phyloP scores from a whole-genome alignment of 2,329 filamentous ascomycete species.

The Talaromyces sp. region DNA sequence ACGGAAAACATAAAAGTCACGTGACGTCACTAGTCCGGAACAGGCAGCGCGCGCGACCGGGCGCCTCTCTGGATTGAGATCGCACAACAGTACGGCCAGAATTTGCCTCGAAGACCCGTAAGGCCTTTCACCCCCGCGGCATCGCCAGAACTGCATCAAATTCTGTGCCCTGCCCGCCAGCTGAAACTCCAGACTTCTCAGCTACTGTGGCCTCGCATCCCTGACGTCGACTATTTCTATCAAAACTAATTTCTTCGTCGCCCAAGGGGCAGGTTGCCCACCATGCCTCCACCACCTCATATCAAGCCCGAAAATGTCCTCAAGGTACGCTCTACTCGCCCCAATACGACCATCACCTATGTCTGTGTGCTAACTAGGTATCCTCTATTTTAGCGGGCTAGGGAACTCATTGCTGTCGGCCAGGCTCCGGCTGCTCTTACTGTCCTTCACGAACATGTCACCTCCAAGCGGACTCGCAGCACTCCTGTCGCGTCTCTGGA shows the following conservation, averaged over 20 bases:
- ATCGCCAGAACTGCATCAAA: constrained; percentile 6
- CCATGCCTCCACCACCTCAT: constrained; percentile 90
- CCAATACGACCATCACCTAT: neutral
- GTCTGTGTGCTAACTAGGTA: neutral
- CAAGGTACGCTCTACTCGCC: constrained; percentile 51
- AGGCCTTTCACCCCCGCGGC: constrained; percentile 10
- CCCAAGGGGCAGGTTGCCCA: constrained; percentile 37
- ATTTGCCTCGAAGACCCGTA: constrained; percentile 11
- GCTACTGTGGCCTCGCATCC: neutral
- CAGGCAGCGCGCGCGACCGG: neutral
- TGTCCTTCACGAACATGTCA: constrained; percentile 98
- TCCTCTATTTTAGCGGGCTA: constrained; percentile 58
- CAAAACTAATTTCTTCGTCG: constrained; percentile 4
- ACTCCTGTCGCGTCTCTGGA: constrained; percentile 92
- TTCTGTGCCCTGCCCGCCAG: neutral
- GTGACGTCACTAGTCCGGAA: neutral
- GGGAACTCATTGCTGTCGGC: constrained; percentile 97
- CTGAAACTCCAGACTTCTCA: neutral
- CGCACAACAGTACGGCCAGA: constrained; percentile 11
- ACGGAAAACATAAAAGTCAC: neutral
- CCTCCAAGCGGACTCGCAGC: constrained; percentile 95
- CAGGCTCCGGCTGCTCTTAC: constrained; percentile 88
- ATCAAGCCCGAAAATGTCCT: constrained; percentile 99
- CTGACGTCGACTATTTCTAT: constrained; percentile 1
- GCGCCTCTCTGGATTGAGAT: constrained; percentile 5